These are phyloP conservation scores for Phytophthora meadii DNA, from an alignment of 352 stramenopile species.

Conservation along the genomic window DNA sequence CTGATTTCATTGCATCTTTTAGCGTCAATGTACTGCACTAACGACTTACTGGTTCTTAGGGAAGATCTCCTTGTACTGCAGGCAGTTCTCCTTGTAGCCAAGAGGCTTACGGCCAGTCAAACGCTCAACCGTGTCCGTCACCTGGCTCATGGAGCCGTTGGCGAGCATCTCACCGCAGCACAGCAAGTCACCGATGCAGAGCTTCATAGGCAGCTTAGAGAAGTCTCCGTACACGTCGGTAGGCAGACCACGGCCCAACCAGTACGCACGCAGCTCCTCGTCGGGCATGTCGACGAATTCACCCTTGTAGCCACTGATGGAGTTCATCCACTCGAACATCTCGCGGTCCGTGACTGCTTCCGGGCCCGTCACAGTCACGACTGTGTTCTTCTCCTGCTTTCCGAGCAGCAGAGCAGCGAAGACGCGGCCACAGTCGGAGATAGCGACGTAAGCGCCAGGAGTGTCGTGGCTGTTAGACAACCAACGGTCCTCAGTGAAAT, in stretches of 20 bases:
- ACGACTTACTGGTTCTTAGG: slow-evolving; percentile 19
- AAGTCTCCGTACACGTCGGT: slow-evolving; percentile 24
- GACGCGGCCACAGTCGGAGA: slow-evolving; percentile 31
- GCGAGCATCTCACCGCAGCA: slow-evolving; percentile 26
- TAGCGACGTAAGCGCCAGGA: slow-evolving; percentile 32
- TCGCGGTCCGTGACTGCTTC: slow-evolving; percentile 23
- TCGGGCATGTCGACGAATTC: slow-evolving; percentile 39
- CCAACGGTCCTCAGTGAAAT: slow-evolving; percentile 42
- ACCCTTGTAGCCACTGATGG: slow-evolving; percentile 31
- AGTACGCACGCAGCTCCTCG: slow-evolving; percentile 30
- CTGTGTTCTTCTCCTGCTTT: slow-evolving; percentile 26
- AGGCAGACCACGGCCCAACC: slow-evolving; percentile 19
- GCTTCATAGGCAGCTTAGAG: slow-evolving; percentile 26
- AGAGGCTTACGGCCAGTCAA: slow-evolving; percentile 22
- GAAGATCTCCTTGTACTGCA: slow-evolving; percentile 28
- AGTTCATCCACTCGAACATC: slow-evolving; percentile 37
- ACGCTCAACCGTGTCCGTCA: slow-evolving; percentile 16
- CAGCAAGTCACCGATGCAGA: slow-evolving; percentile 26
- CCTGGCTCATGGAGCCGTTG: slow-evolving; percentile 26
- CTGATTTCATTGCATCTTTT: slow-evolving; percentile 3
- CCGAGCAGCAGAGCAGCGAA: slow-evolving; percentile 35
- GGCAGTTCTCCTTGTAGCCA: slow-evolving; percentile 18
- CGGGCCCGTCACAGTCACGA: slow-evolving; percentile 31
- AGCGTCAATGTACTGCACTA: slow-evolving; percentile 1
- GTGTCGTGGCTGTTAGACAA: slow-evolving; percentile 36